Evolutionary conservation across 352 stramenopile species (phyloP), one percentile per base, ranked within the genome.

Genomic region (Plasmopara muralis): DNA sequence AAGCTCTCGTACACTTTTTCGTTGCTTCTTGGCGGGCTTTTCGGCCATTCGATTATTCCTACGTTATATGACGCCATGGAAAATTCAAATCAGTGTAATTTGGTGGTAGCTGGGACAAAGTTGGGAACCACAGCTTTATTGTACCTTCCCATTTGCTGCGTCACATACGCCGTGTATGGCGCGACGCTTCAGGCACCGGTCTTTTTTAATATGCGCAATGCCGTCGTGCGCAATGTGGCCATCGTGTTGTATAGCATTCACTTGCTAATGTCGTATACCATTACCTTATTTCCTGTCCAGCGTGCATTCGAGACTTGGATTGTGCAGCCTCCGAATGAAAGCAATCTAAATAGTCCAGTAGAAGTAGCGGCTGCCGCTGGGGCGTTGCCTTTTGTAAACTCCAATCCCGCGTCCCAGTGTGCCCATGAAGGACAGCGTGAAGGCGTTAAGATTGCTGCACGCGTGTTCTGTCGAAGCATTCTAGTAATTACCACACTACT

Each of bases 191-290:
- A 88, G 57, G 77, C 80, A 28, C 80, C 80, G 0, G 73, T 90
- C 18, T 87, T 90, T 55, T 90, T 90, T 60, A 90, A 90, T 51
- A 85, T 90, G 77, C 75, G 80, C 43, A 90, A 88, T 57, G 52
- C 62, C 6, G 60, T 86, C 47, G 77, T 90, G 51, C 77, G 77
- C 30, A 79, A 85, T 52, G 38, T 90, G 31, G 73, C 80, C 10
- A 81, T 87, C 50, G 74, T 87, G 57, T 56, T 90, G 50, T 90
- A 88, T 64, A 74, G 62, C 38, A 79, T 87, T 40, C 80, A 90
- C 63, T 43, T 90, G 43, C 52, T 90, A 51, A 50, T 90, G 12
- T 87, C 77, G 38, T 88, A 86, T 60, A 74, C 70, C 12, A 55
- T 87, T 49, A 84, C 77, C 8, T 58, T 88, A 31, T 87, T 72